Conservation (phyloP, 2,329 filamentous ascomycete genomes). For the Paraphoma sp. region DNA sequence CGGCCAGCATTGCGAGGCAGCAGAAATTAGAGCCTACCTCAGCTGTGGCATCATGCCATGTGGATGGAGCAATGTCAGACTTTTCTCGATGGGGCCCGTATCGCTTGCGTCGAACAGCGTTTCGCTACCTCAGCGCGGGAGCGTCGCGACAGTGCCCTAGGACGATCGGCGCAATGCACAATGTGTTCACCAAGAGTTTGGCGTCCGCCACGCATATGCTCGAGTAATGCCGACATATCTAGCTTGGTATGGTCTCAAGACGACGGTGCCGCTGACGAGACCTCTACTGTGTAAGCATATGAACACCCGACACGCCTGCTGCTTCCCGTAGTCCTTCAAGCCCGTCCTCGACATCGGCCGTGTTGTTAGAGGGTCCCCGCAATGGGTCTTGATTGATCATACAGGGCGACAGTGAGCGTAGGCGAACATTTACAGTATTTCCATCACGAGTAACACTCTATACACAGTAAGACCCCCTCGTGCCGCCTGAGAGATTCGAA, state of each 20-base stretch:
- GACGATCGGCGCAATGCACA: not conserved
- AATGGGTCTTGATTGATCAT: conserved; percentile 15
- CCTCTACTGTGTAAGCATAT: conserved; percentile 1
- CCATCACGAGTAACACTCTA: conserved; percentile 58
- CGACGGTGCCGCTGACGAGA: no score
- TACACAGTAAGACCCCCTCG: conserved; percentile 46
- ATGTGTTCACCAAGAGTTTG: not conserved
- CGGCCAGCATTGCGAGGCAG: conserved; percentile 20
- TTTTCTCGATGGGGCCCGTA: no score
- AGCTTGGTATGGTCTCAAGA: no score
- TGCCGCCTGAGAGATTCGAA: conserved; percentile 50
- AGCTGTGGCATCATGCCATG: conserved; percentile 3
- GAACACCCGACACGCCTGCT: conserved; percentile 17
- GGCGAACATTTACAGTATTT: conserved; percentile 29
- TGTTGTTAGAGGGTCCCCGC: conserved; percentile 28
- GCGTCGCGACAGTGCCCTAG: not conserved
- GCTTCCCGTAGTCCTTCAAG: conserved; percentile 31
- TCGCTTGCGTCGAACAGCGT: no score
- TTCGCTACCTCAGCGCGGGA: not conserved
- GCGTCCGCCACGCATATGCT: not conserved
- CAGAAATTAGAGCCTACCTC: conserved; percentile 18
- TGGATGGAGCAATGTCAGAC: not conserved
- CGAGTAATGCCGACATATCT: not conserved
- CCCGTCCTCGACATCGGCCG: conserved; percentile 32
- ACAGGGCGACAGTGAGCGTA: conserved; percentile 27